Evolutionary conservation across 2,329 filamentous ascomycete genomes (phyloP).

Genomic region (Fusarium torulosum): DNA sequence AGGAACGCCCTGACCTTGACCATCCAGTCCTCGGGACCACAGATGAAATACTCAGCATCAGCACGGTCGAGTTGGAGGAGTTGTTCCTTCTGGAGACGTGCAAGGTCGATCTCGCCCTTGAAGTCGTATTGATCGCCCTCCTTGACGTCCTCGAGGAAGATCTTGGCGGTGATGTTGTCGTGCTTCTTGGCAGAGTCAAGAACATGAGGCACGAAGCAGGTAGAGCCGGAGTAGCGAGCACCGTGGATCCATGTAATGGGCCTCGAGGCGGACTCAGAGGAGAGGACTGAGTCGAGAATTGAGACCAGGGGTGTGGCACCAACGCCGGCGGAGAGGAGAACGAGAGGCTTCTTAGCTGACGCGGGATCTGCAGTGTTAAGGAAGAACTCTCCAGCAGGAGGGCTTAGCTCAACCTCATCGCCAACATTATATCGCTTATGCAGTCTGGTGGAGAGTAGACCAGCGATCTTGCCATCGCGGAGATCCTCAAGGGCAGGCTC

Average conservation of each 20-base stretch:
- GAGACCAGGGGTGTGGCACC: slow-evolving; percentile 75
- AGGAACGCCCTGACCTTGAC: slow-evolving; percentile 66
- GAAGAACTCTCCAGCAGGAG: slow-evolving; percentile 72
- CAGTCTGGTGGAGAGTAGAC: slow-evolving; percentile 66
- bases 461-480: slow-evolving; percentile 54
- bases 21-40: slow-evolving; percentile 80
- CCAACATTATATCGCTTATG: slow-evolving; percentile 63
- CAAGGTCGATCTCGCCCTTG: slow-evolving; percentile 69
- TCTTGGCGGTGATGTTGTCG: slow-evolving; percentile 55
- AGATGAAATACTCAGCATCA: slow-evolving; percentile 76
- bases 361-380: slow-evolving; percentile 61
- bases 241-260: slow-evolving; percentile 74
- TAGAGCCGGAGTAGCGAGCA: slow-evolving; percentile 62
- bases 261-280: slow-evolving; percentile 50
- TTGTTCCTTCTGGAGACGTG: slow-evolving; percentile 62
- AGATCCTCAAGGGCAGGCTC: slow-evolving; percentile 51
- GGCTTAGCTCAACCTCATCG: slow-evolving; percentile 66
- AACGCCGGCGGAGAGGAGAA: slow-evolving; percentile 76
- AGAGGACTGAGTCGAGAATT: slow-evolving; percentile 70
- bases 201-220: slow-evolving; percentile 69
- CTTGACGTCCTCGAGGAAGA: slow-evolving; percentile 69
- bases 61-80: slow-evolving; percentile 68
- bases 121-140: slow-evolving; percentile 70
- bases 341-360: slow-evolving; percentile 65
- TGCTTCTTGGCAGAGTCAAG: slow-evolving; percentile 56